Conservation (phyloP, 2,329 filamentous ascomycete species). For the Sordariomycetes sp. region DNA sequence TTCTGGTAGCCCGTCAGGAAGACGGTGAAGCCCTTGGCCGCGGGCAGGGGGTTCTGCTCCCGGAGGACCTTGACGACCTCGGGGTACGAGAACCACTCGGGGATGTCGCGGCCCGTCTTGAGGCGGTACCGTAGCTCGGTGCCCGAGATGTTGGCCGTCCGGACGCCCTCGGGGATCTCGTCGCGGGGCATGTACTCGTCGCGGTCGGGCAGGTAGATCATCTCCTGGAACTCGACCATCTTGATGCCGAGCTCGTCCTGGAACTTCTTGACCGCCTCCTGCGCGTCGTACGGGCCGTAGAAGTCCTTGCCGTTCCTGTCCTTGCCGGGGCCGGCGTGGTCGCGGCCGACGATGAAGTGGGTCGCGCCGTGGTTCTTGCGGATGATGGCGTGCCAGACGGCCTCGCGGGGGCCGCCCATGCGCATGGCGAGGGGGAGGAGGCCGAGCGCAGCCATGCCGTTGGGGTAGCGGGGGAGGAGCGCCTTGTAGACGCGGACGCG, state of each 20-base stretch:
- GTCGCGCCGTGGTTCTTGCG: slow-evolving; percentile 99
- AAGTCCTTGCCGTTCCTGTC: slow-evolving; percentile 96
- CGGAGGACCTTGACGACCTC: slow-evolving; percentile 94
- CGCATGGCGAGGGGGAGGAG: slow-evolving; percentile 95
- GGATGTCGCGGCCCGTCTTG: slow-evolving; percentile 84
- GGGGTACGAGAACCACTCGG: slow-evolving; percentile 99
- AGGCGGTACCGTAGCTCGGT: slow-evolving; percentile 88
- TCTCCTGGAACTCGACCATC: slow-evolving; percentile 98
- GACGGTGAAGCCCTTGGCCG: slow-evolving; percentile 90
- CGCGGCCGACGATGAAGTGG: slow-evolving; percentile 97
- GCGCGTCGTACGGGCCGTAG: slow-evolving; percentile 96
- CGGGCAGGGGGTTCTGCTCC: slow-evolving; percentile 87
- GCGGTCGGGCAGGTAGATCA: slow-evolving; percentile 94
- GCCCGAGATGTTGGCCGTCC: slow-evolving; percentile 77
- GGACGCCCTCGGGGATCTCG: slow-evolving; percentile 69
- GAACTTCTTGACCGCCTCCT: slow-evolving; percentile 94
- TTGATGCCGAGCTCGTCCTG: slow-evolving; percentile 93
- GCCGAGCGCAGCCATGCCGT: slow-evolving; percentile 95
- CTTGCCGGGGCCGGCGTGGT: slow-evolving; percentile 95
- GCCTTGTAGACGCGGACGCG: slow-evolving; percentile 98
- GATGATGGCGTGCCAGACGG: slow-evolving; percentile 99
- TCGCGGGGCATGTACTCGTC: slow-evolving; percentile 95
- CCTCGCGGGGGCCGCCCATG: slow-evolving; percentile 96
- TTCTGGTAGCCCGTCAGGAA: slow-evolving; percentile 97
- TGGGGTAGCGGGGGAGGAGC: slow-evolving; percentile 89